A percentile compares a stretch with the other conserved stretches of the same genome.
These are phyloP conservation scores for Peterozyma xylosa DNA, from an alignment of 805 yeast species.

Conservation along the genomic window DNA sequence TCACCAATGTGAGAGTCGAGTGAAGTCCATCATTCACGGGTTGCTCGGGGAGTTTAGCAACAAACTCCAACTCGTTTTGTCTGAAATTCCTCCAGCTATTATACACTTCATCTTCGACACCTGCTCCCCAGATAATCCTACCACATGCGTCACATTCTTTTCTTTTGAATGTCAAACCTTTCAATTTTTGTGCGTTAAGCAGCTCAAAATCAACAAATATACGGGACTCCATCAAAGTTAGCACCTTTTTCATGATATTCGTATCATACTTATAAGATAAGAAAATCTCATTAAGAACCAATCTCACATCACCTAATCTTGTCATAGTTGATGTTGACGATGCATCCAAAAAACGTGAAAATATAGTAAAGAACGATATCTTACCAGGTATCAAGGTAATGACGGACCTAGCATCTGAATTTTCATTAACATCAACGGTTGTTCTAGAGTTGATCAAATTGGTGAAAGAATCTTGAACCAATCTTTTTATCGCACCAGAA, in stretches of 20 bases:
- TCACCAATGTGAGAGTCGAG: conserved; percentile 6
- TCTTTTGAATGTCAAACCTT: conserved; percentile 57
- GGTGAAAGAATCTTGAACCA: conserved; percentile 34
- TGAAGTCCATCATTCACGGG: conserved; percentile 2
- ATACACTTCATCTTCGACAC: conserved; percentile 39
- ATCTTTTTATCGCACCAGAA: conserved; percentile 27
- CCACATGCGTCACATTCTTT: conserved; percentile 74
- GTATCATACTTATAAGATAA: conserved; percentile 59
- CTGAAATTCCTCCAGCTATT: conserved; percentile 49
- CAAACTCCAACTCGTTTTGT: conserved; percentile 17
- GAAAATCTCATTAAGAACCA: conserved; percentile 55
- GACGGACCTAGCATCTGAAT: not conserved
- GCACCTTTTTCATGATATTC: conserved; percentile 41
- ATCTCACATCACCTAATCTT: conserved; percentile 51
- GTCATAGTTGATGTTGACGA: conserved; percentile 37
- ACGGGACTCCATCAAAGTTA: conserved; percentile 49
- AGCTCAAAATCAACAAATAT: conserved; percentile 38
- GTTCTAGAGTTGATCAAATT: conserved; percentile 21
- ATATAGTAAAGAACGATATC: conserved; percentile 44
- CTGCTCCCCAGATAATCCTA: conserved; percentile 62
- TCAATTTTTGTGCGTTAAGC: conserved; percentile 31
- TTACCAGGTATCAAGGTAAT: conserved; percentile 9
- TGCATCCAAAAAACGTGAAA: conserved; percentile 45
- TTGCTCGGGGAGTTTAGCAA: conserved; percentile 7
- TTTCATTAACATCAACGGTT: not conserved